phyloP scores from a whole-genome alignment of 306 rosid genomes.

The Spatholobus suberectus region DNA sequence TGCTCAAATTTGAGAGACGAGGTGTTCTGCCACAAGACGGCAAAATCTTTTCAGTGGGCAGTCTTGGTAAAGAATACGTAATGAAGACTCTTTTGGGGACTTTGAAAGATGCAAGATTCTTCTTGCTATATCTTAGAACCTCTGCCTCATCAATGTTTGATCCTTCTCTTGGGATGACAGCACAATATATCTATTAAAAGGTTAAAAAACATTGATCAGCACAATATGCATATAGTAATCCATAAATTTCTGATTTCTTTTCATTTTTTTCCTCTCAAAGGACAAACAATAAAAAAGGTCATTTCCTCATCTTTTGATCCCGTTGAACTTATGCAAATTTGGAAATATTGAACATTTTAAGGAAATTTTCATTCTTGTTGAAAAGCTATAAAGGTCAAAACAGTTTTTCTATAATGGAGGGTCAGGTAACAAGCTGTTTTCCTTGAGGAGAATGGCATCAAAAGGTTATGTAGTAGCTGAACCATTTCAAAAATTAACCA shows the following conservation, averaged over 20 bases:
- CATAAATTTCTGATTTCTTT: background rate
- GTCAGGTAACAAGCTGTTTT: background rate
- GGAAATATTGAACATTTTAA: background rate
- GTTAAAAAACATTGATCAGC: background rate
- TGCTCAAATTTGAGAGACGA: conserved; percentile 55
- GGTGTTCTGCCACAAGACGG: conserved; percentile 68
- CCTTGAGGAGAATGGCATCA: too few species aligned
- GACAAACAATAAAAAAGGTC: background rate
- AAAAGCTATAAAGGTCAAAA: background rate
- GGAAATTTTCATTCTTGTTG: too few species aligned
- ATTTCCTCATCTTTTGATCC: background rate
- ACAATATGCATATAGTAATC: background rate
- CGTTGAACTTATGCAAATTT: background rate
- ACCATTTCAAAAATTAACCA: too few species aligned
- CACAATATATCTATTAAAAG: conserved; percentile 78
- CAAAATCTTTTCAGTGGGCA: conserved; percentile 77
- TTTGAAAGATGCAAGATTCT: conserved; percentile 83
- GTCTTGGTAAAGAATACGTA: conserved; percentile 82
- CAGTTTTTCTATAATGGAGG: background rate
- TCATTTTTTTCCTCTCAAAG: background rate
- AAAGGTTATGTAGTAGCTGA: background rate
- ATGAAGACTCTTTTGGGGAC: too few species aligned
- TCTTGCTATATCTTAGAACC: conserved; percentile 66
- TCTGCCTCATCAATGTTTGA: conserved; percentile 56
- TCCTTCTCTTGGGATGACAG: conserved; percentile 77